Conservation (phyloP, 2,329 filamentous ascomycete species). For the Phialophora tarda region DNA sequence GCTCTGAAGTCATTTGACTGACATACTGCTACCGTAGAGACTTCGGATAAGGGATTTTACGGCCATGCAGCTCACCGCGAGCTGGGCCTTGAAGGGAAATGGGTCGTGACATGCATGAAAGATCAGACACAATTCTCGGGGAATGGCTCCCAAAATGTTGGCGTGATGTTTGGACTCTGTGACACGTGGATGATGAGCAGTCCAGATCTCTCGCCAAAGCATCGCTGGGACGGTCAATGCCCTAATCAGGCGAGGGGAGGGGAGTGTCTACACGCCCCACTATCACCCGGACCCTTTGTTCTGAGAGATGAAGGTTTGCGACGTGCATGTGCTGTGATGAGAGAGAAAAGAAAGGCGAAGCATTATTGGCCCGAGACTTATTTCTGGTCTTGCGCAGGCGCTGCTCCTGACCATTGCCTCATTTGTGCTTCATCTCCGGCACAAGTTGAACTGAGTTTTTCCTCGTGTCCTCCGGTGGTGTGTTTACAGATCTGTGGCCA, state of each 20-base stretch:
- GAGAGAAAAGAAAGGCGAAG: background rate
- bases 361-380: background rate
- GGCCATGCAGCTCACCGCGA: background rate
- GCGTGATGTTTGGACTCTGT: background rate
- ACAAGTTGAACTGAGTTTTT: background rate
- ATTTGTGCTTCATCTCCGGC: slow-evolving; percentile 11
- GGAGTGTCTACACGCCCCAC: background rate
- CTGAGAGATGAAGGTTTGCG: background rate
- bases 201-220: background rate
- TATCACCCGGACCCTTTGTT: background rate
- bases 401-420: slow-evolving; percentile 1
- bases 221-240: background rate
- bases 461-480: background rate
- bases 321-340: background rate
- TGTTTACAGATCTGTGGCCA: background rate
- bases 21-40: background rate
- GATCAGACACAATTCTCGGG: background rate
- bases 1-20: background rate
- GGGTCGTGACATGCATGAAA: background rate
- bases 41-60: background rate
- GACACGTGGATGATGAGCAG: background rate
- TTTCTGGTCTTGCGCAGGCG: background rate
- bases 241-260: background rate
- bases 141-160: background rate
- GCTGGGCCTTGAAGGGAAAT: background rate